Evolutionary conservation across 352 stramenopile species (phyloP), one percentile per base, ranked within the genome.

Genomic region (Globisporangium paroecandrum): DNA sequence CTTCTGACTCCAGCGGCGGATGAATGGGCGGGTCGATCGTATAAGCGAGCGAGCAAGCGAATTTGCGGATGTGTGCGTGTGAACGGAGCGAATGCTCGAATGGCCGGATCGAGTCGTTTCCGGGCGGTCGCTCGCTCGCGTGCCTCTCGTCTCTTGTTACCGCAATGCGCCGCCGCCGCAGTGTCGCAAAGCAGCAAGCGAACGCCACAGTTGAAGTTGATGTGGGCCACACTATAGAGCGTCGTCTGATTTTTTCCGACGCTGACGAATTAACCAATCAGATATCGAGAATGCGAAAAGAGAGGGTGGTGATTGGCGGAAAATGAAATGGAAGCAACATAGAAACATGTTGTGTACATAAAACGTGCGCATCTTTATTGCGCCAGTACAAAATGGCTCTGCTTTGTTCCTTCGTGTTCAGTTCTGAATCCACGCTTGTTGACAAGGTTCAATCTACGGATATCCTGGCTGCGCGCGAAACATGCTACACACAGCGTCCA

Each of bases 201-300:
- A 51, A 51, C 43, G 43, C 43, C 43, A 38, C 59, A 57, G 59
- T 65, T 65, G 59, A 65, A 65, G 41, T 57, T 27, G n/a, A 12
- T 38, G 59, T 65, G 59, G 59, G 1, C 59, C 59, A 65, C 59
- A 46, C 25, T 22, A 51, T 51, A 51, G 43, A 51, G 43, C 43
- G 9, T 51, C 8, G 8, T 62, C 57, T 62, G 57, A 62, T 41
- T 62, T 62, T 62, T 51, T 49, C 41, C 43, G 43, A 51, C 18
- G 12, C 6, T 0, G 18, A 24, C 25, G 13, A 47, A 32, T 56
- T 24, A 55, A 24, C 61, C 51, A 66, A 58, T 66, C 61, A 38
- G 1, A 8, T 18, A n/a, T 29, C 22, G 6, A 29, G 3, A 38
- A 5, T 25, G 25, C 24, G 47, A 27, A 59, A 58, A 36, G 2